Evolutionary conservation across 208 protist species (phyloP), one percentile per base, ranked within the genome.

Genomic region (Polymyxa betae): DNA sequence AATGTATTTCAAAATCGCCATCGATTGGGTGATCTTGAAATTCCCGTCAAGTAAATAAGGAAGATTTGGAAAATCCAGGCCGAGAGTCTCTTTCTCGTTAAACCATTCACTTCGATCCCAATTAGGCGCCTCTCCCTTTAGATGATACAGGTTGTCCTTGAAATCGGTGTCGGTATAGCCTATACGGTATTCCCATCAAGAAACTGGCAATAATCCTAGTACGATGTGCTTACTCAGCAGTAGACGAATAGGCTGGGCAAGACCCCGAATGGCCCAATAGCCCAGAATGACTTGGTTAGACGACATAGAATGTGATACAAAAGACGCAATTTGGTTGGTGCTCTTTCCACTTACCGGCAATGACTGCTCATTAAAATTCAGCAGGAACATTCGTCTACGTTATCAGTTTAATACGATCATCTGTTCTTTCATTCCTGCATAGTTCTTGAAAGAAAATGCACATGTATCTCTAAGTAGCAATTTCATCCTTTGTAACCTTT

Each of bases 21-120:
- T 82, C 5, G 72, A 82, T 82, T 82, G 72, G 12, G 72, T 82
- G 35, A 82, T 82, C 12, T 43, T 35, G 40, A 82, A 5, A 82
- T 82, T n/a, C 5, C n/a, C 72, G 72, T 82, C 72, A 43, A 82
- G 5, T 43, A 82, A n/a, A n/a, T 82, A 82, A 20, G 72, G 72
- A 35, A 82, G 72, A 35, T 82, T 82, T 38, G 72, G 72, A 43
- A 82, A 82, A 43, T 82, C 72, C 72, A 82, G 40, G 12, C 40
- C 35, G 16, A 82, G n/a, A 20, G 5, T 82, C 72, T 82, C 16
- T n/a, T 82, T 82, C 35, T 45, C 72, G 12, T 82, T 35, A 20
- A 35, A 20, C 72, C 72, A 82, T 40, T 82, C 72, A 43, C 10
- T 20, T 5, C n/a, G 35, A 43, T 35, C n/a, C 16, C 5, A 82